A percentile compares a stretch with the other conserved stretches of the same genome.
Conservation (phyloP, 2,329 filamentous ascomycete species). For the Chaetomiaceae sp. region DNA sequence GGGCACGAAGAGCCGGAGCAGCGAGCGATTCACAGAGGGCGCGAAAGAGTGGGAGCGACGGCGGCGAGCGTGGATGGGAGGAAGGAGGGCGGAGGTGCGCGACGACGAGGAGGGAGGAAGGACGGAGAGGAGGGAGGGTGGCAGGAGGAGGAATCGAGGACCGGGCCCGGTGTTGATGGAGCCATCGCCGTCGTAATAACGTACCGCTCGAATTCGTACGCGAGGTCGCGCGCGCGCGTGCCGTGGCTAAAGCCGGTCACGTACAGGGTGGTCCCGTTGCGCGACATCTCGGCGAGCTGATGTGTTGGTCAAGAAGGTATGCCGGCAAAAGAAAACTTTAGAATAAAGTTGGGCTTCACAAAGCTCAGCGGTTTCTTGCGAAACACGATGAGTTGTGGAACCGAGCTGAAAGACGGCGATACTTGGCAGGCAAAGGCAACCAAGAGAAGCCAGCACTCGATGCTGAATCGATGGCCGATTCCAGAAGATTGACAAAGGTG, state of each 20-base stretch:
- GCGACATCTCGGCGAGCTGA: conserved; percentile 64
- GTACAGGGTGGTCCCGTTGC: conserved; percentile 89
- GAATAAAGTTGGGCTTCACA: conserved; percentile 6
- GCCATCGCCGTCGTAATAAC: conserved; percentile 57
- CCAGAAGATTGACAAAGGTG: conserved; percentile 11
- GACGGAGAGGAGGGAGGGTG: conserved; percentile 31
- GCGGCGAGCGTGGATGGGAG: conserved; percentile 17
- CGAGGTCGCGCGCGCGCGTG: conserved; percentile 96
- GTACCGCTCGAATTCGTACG: conserved; percentile 99
- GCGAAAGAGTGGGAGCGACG: conserved; percentile 22
- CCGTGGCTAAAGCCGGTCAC: conserved; percentile 99
- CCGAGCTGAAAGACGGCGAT: conserved; percentile 1
- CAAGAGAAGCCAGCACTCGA: conserved; percentile 13
- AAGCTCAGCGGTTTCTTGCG: neutral
- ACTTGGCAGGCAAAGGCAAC: conserved; percentile 4
- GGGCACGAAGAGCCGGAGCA: conserved; percentile 19
- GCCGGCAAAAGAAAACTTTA: conserved; percentile 6
- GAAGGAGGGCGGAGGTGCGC: conserved; percentile 19
- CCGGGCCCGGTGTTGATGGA: conserved; percentile 42
- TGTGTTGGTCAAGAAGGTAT: neutral
- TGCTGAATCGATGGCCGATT: conserved; percentile 10
- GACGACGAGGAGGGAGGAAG: conserved; percentile 24
- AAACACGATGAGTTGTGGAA: neutral
- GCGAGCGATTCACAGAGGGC: conserved; percentile 22
- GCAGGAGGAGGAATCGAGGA: conserved; percentile 37